Percentiles rank a stretch among this genome's conserved stretches.
phyloP scores from a whole-genome alignment of 805 yeast genomes.

The Nakazawaea anatomiae region DNA sequence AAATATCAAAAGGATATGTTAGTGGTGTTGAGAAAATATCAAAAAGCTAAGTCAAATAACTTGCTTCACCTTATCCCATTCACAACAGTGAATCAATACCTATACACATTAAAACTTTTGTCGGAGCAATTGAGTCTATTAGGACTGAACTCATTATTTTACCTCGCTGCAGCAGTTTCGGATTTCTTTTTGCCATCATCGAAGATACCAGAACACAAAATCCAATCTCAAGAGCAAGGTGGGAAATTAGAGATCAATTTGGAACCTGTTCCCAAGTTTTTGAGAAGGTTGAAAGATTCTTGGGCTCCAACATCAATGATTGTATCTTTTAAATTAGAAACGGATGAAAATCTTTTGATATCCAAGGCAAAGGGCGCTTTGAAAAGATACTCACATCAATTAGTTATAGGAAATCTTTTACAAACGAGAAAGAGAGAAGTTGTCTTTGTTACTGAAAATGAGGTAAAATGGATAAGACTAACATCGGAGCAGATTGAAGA shows the following conservation, averaged over 20 bases:
- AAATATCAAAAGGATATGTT: constrained; percentile 58
- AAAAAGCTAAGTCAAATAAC: constrained; percentile 41
- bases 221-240: constrained; percentile 68
- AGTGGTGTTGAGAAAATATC: constrained; percentile 50
- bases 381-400: constrained; percentile 81
- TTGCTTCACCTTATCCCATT: constrained; percentile 72
- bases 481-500: constrained; percentile 31
- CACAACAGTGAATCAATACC: constrained; percentile 91
- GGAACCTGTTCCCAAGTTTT: constrained; percentile 95
- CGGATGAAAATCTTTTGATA: constrained; percentile 67
- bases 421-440: constrained; percentile 87
- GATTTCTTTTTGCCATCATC: constrained; percentile 91
- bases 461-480: constrained; percentile 46
- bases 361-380: constrained; percentile 76
- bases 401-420: constrained; percentile 89
- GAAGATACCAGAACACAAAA: constrained; percentile 87
- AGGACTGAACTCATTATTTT: constrained; percentile 63
- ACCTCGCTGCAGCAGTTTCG: constrained; percentile 95
- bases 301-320: constrained; percentile 98
- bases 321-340: constrained; percentile 89
- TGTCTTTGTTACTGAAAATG: constrained; percentile 63
- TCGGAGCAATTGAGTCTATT: constrained; percentile 52
- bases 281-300: constrained; percentile 77
- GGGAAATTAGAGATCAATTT: constrained; percentile 80
- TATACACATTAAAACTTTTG: constrained; percentile 71